These are phyloP conservation scores for Cytospora piceicola DNA, from an alignment of 2,329 filamentous ascomycete species.

Conservation along the genomic window DNA sequence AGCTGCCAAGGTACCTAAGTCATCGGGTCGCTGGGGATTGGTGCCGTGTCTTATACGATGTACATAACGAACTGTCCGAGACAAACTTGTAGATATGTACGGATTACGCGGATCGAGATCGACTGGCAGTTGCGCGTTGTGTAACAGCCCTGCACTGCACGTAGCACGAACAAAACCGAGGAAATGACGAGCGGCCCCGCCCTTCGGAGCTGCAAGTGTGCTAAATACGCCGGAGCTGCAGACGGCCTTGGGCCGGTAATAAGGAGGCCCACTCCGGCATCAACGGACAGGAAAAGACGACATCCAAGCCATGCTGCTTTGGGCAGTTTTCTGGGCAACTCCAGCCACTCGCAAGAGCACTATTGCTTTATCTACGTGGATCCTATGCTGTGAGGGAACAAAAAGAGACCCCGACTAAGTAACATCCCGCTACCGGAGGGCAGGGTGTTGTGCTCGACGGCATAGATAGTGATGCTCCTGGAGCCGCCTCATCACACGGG, in stretches of 20 bases:
- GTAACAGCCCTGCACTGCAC: slow-evolving; percentile 8
- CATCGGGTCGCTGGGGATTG: no score
- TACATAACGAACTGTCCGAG: no score
- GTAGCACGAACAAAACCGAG: slow-evolving; percentile 28
- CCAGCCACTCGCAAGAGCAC: not conserved
- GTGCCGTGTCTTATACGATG: no score
- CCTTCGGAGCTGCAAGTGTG: not conserved
- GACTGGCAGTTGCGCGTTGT: no score
- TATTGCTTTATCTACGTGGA: not conserved
- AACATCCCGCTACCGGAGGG: no score
- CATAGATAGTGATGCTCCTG: not conserved
- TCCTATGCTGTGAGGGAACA: not conserved
- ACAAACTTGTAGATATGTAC: no score
- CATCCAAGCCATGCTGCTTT: not conserved
- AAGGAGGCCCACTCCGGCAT: not conserved
- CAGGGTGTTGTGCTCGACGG: not conserved
- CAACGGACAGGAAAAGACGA: not conserved
- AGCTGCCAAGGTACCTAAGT: no score
- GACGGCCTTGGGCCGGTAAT: slow-evolving; percentile 4
- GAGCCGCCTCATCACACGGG: not conserved
- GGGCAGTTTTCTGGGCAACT: not conserved
- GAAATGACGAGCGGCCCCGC: slow-evolving; percentile 28
- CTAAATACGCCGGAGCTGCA: not conserved
- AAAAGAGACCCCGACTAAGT: not conserved
- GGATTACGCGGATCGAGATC: no score